These are phyloP conservation scores for Aspergillus sojae DNA, from an alignment of 2,329 filamentous ascomycete species.

Conservation along the genomic window DNA sequence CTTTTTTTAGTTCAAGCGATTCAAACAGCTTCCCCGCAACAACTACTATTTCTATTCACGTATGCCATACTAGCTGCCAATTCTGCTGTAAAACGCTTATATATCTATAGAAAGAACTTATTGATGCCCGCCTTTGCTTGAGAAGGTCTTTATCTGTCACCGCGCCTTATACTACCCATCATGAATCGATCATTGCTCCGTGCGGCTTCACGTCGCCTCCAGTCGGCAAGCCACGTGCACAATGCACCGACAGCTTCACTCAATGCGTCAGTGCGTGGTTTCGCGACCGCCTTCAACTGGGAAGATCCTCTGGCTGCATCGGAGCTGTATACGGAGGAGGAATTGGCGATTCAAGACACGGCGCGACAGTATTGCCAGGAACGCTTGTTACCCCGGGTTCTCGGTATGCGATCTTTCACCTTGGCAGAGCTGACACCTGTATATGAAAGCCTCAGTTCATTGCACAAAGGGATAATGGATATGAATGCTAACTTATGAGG, in stretches of 20 bases:
- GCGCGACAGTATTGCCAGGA: constrained; percentile 95
- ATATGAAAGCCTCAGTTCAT: background rate
- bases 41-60: constrained; percentile 14
- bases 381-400: constrained; percentile 77
- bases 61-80: background rate
- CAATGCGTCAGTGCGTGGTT: constrained; percentile 26
- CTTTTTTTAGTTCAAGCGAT: constrained; percentile 3
- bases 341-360: constrained; percentile 84
- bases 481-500: background rate
- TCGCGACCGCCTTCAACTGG: constrained; percentile 73
- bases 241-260: constrained; percentile 20
- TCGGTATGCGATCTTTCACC: constrained; percentile 62
- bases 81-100: background rate
- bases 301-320: constrained; percentile 79
- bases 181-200: constrained; percentile 40
- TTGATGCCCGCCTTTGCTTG: background rate
- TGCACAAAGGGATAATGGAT: background rate
- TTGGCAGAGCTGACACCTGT: constrained; percentile 7
- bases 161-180: constrained; percentile 5
- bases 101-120: background rate
- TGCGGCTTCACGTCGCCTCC: constrained; percentile 33
- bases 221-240: constrained; percentile 23
- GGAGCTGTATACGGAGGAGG: constrained; percentile 83
- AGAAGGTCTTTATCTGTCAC: background rate
- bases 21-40: constrained; percentile 10